Percentiles rank a stretch among this genome's conserved stretches.
phyloP scores from a whole-genome alignment of 2,329 filamentous ascomycete genomes.

The Aureobasidium sp. region DNA sequence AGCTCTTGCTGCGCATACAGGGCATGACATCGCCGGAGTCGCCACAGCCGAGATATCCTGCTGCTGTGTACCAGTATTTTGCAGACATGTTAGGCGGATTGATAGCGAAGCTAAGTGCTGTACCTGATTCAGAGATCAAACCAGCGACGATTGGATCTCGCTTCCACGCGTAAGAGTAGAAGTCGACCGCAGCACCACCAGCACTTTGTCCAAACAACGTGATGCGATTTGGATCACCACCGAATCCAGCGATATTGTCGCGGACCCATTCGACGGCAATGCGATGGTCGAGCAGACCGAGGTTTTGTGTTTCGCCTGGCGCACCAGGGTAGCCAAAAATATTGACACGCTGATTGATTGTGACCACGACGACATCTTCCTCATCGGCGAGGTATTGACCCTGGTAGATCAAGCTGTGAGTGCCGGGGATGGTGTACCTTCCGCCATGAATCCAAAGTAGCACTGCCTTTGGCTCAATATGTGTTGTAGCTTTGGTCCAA shows the following conservation, averaged over 20 bases:
- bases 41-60: constrained; percentile 34
- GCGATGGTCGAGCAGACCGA: constrained; percentile 34
- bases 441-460: not conserved
- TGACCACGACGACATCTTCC: not conserved
- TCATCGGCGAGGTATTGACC: not conserved
- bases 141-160: constrained; percentile 34
- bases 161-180: constrained; percentile 29
- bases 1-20: constrained; percentile 21
- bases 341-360: constrained; percentile 11
- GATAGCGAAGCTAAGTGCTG: constrained; percentile 38
- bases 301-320: constrained; percentile 25
- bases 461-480: not conserved
- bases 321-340: not conserved
- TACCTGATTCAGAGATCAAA: constrained; percentile 34
- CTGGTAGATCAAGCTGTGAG: not conserved
- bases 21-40: constrained; percentile 23
- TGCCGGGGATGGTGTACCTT: not conserved
- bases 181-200: constrained; percentile 20
- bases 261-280: constrained; percentile 35
- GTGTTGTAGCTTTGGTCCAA: not conserved
- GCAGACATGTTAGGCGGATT: constrained; percentile 32
- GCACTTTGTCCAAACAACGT: constrained; percentile 37
- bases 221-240: constrained; percentile 30
- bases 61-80: constrained; percentile 39
- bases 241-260: constrained; percentile 31